Evolutionary conservation across 1,284 basidiomycete species (phyloP).

Genomic region (Apiotrichum gamsii): DNA sequence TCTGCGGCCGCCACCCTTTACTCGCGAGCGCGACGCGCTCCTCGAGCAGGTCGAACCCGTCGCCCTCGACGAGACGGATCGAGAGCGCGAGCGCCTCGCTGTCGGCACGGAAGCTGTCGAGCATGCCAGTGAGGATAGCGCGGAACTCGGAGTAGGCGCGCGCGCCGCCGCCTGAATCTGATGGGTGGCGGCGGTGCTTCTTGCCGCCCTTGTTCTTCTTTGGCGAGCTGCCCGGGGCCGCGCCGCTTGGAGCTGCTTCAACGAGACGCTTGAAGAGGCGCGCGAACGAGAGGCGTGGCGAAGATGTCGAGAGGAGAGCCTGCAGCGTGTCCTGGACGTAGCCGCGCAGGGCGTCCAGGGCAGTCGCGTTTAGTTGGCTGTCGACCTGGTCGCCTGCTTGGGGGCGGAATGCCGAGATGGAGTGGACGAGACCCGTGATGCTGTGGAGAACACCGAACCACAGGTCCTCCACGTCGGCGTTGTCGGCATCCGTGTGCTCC

Average conservation of each 20-base stretch:
- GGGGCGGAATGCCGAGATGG: slow-evolving; percentile 49
- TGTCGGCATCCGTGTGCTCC: slow-evolving; percentile 53
- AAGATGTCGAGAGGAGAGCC: slow-evolving; percentile 73
- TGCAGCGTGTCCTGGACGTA: slow-evolving; percentile 82
- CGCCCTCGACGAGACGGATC: slow-evolving; percentile 72
- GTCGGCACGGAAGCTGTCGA: slow-evolving; percentile 87
- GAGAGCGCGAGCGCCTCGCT: slow-evolving; percentile 85
- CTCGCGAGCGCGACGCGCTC: slow-evolving; percentile 37
- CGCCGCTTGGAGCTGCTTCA: slow-evolving; percentile 46
- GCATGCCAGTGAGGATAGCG: slow-evolving; percentile 82
- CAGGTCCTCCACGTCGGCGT: slow-evolving; percentile 67
- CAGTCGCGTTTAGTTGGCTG: slow-evolving; percentile 12
- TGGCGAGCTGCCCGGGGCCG: too few species aligned
- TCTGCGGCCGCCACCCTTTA: slow-evolving; percentile 42
- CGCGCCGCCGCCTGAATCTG: slow-evolving; percentile 30
- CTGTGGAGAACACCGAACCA: slow-evolving; percentile 82
- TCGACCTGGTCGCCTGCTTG: slow-evolving; percentile 1
- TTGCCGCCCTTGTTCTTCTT: slow-evolving; percentile 2
- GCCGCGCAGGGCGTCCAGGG: slow-evolving; percentile 56
- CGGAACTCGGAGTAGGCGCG: slow-evolving; percentile 85
- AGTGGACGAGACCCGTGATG: slow-evolving; percentile 72
- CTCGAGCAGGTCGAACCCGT: slow-evolving; percentile 69
- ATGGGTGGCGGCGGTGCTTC: slow-evolving; percentile 34
- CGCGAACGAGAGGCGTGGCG: slow-evolving; percentile 81
- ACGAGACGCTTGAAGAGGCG: slow-evolving; percentile 84